Conservation (phyloP, 805 yeast genomes). For the Candida anglica region DNA sequence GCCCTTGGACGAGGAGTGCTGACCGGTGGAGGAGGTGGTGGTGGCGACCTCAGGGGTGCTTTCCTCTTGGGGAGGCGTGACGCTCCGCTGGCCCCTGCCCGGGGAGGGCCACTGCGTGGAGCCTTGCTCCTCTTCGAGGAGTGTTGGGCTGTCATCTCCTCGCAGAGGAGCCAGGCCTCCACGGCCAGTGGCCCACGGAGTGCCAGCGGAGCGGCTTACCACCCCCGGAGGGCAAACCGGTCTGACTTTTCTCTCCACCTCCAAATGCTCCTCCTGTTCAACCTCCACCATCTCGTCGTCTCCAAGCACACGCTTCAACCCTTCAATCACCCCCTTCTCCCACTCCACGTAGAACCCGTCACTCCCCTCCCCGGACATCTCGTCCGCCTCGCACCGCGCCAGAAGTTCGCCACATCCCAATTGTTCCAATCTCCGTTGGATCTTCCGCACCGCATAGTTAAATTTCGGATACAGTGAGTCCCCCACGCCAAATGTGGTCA, state of each 20-base stretch:
- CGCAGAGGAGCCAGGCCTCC: too few species aligned
- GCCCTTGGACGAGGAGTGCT: too few species aligned
- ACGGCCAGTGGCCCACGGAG: too few species aligned
- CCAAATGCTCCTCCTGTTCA: background rate
- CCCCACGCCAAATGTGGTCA: constrained; percentile 86
- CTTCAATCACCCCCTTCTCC: constrained; percentile 47
- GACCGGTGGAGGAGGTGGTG: background rate
- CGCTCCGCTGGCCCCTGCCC: too few species aligned
- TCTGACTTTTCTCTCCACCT: too few species aligned
- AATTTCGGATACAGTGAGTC: constrained; percentile 88
- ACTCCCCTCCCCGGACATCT: constrained; percentile 70
- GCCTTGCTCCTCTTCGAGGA: too few species aligned
- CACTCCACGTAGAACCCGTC: constrained; percentile 78
- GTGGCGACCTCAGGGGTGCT: background rate
- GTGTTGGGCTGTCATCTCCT: too few species aligned
- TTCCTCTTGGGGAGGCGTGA: background rate
- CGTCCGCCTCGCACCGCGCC: constrained; percentile 85
- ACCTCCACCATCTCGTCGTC: constrained; percentile 5
- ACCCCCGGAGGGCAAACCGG: too few species aligned
- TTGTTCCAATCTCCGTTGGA: constrained; percentile 74
- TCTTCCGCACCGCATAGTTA: constrained; percentile 81
- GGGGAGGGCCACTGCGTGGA: too few species aligned
- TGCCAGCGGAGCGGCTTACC: too few species aligned
- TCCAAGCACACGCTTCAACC: constrained; percentile 19
- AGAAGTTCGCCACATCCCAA: constrained; percentile 75